A percentile compares a stretch with the other conserved stretches of the same genome.
These are phyloP conservation scores for Nigrograna mackinnonii DNA, from an alignment of 2,329 filamentous ascomycete species.

Conservation along the genomic window DNA sequence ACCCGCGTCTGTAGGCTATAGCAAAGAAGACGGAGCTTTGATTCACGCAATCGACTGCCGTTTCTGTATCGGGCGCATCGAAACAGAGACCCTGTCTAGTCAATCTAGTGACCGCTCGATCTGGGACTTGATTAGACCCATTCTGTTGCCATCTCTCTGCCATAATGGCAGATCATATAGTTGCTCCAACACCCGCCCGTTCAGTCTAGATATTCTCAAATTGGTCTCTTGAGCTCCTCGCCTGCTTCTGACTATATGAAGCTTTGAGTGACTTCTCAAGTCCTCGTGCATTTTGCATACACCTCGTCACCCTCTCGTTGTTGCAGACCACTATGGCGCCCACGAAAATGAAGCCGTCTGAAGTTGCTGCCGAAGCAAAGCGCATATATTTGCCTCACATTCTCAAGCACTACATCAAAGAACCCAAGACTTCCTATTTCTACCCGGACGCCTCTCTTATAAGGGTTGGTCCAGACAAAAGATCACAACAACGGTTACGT, in stretches of 20 bases:
- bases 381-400: slow-evolving; percentile 69
- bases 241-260: slow-evolving; percentile 1
- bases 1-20: slow-evolving; percentile 27
- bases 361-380: slow-evolving; percentile 76
- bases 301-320: neutral
- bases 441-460: slow-evolving; percentile 47
- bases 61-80: slow-evolving; percentile 30
- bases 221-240: slow-evolving; percentile 1
- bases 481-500: slow-evolving; percentile 42
- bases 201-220: slow-evolving; percentile 7
- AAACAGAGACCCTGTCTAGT: slow-evolving; percentile 15
- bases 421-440: slow-evolving; percentile 63
- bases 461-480: slow-evolving; percentile 52
- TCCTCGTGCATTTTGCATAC: slow-evolving; percentile 4
- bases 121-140: slow-evolving; percentile 29
- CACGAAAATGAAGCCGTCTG: slow-evolving; percentile 65
- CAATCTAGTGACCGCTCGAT: slow-evolving; percentile 33
- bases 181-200: slow-evolving; percentile 21
- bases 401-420: slow-evolving; percentile 56
- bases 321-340: slow-evolving; percentile 54
- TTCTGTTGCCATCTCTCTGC: slow-evolving; percentile 29
- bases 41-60: slow-evolving; percentile 30
- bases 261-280: no score
- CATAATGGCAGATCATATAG: slow-evolving; percentile 30
- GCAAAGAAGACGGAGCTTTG: slow-evolving; percentile 22